These are phyloP conservation scores for Neophaeococcomyces aloes DNA, from an alignment of 2,329 filamentous ascomycete species.

Conservation along the genomic window DNA sequence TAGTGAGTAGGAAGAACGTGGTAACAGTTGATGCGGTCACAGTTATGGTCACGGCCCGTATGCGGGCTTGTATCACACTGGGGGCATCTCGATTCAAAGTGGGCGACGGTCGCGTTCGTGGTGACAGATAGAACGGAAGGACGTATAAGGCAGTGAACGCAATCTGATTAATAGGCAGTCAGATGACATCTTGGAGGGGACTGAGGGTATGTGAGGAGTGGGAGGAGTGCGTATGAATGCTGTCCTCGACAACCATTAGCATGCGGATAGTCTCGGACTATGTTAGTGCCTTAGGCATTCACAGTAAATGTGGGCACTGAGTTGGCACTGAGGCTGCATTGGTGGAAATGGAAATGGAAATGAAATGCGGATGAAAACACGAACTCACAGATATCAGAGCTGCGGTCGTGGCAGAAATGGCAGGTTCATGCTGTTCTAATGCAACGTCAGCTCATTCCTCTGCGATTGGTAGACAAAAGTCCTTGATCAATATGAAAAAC, in stretches of 20 bases:
- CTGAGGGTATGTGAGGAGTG: too few relatives aligned
- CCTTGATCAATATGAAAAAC: not conserved
- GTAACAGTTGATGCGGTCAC: slow-evolving; percentile 57
- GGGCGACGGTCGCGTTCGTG: slow-evolving; percentile 66
- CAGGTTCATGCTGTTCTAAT: slow-evolving; percentile 27
- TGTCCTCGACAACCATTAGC: not conserved
- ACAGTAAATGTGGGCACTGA: not conserved
- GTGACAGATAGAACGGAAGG: slow-evolving; percentile 75
- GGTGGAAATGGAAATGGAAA: not conserved
- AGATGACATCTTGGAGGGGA: too few relatives aligned
- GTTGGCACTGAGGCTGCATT: slow-evolving; percentile 1
- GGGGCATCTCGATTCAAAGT: slow-evolving; percentile 76
- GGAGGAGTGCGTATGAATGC: too few relatives aligned
- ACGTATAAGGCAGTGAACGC: slow-evolving; percentile 84
- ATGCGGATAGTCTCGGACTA: not conserved
- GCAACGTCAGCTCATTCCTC: slow-evolving; percentile 1
- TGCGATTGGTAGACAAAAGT: not conserved
- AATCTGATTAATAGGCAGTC: slow-evolving; percentile 35
- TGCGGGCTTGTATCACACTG: slow-evolving; percentile 75
- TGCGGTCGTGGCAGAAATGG: slow-evolving; percentile 29
- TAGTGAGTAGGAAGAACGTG: slow-evolving; percentile 57
- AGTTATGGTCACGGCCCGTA: slow-evolving; percentile 67
- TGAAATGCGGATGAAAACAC: not conserved
- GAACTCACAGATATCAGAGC: slow-evolving; percentile 31
- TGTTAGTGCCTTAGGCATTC: not conserved